Conservation (phyloP, 1,139 yeast species). For the Yamadazyma atlantica region DNA sequence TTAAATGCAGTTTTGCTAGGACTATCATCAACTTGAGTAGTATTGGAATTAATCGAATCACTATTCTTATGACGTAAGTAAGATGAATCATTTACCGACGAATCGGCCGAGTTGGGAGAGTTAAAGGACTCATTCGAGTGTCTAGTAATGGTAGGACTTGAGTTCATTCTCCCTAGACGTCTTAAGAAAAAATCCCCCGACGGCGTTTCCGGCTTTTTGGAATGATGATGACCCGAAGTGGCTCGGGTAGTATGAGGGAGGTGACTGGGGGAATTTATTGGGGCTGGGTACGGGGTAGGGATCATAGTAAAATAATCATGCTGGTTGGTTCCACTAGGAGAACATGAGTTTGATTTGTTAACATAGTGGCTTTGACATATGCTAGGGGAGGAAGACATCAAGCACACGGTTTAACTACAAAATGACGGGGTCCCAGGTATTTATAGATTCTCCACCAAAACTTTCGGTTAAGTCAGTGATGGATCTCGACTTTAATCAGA, state of each 20-base stretch:
- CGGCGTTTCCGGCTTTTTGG: conserved; percentile 1
- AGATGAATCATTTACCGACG: conserved; percentile 17
- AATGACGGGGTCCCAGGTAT: neutral
- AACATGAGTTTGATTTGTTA: neutral
- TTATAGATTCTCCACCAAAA: neutral
- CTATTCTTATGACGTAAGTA: conserved; percentile 9
- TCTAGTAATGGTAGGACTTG: conserved; percentile 9
- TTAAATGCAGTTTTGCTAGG: conserved; percentile 7
- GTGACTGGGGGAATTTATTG: neutral
- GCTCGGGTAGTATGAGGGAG: conserved; percentile 5
- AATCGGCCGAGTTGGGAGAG: conserved; percentile 19
- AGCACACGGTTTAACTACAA: too few relatives aligned
- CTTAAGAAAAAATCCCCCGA: conserved; percentile 6
- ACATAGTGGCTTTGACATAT: conserved; percentile 10
- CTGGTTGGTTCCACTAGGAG: neutral
- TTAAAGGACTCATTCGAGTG: conserved; percentile 18
- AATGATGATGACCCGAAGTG: neutral
- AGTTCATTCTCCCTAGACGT: conserved; percentile 3
- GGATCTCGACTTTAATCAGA: too few relatives aligned
- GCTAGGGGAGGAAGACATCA: conserved; percentile 16
- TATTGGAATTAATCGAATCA: conserved; percentile 20
- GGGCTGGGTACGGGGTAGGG: neutral
- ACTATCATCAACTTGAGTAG: conserved; percentile 26
- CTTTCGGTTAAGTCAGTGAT: neutral
- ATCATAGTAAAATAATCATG: conserved; percentile 5